Evolutionary conservation across 2,329 filamentous ascomycete genomes (phyloP), one percentile per base, ranked within the genome.

Genomic region (Rhynchosporium secalis): DNA sequence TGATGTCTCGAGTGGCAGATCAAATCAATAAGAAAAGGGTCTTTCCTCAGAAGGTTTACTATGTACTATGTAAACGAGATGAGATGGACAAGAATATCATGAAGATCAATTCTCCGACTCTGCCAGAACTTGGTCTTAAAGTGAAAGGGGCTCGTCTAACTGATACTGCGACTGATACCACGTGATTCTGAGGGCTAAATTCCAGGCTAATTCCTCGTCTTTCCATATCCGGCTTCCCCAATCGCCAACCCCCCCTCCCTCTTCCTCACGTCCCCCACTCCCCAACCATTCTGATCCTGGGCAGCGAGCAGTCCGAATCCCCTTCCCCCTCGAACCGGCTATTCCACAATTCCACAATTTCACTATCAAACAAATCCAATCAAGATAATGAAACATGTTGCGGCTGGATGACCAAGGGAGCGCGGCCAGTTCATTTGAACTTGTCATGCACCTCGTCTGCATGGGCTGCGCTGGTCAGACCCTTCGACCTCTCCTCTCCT

Each of bases 381-480:
- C 36, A 40, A 40, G 36, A 40, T 40, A 49, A 8, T 28, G 13
- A 49, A 28, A 55, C 43, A 43, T 29, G 7, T 29, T 38, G 36
- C 51, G 51, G 51, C 51, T 55, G 36, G 51, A 55, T 28, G 9
- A 38, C 51, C 36, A n/a, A 41, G 51, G 46, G 36, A 9, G 20
- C 20, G 20, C 20, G 20, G 20, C 20, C 20, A 20, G 20, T 20
- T 20, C 1, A 20, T 20, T 20, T 20, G 20, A 36, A 40, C 33
- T 55, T 55, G 20, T 55, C 36, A 55, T 62, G 61, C 61, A 62
- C 49, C 47, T 63, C 62, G 58, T 64, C 47, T 64, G 62, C 58
- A 58, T n/a, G 58, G 55, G 29, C 56, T n/a, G 46, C 36, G 46
- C 49, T 8, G 13, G n/a, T 31, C 40, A 43, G 10, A 40, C 36